Base-by-base conservation (phyloP, 2,329 filamentous ascomycete species). In the Xylaria sp. region DNA sequence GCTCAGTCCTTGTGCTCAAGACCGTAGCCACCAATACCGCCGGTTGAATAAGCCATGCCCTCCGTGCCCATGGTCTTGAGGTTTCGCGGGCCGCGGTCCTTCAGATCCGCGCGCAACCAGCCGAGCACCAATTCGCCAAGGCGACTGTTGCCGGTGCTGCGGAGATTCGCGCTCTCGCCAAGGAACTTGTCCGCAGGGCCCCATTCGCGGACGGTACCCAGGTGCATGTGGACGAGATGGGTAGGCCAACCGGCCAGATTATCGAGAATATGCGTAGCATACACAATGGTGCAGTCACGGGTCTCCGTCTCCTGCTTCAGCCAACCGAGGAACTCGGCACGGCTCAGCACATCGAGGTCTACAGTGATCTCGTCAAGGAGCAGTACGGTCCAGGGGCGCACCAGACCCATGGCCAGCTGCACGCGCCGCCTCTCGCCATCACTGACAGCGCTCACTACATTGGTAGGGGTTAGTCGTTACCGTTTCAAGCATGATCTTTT, bases 331-430 rank as follows among this genome's bases (percentile, higher is more conserved):
- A 99, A 99, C 78, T 94, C 91, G 74, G 90, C 90, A 18, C 96
- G 88, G 63, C 89, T 92, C 68, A 97, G 86, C 66, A 99, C 86
- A 80, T 99, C 96, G 69, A 99, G 84, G 79, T 99, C 96, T 9
- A 99, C 96, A 0, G 96, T 99, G 79, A 98, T 97, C 80, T 98
- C 95, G 78, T 99, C 96, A 46, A 99, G 86, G 61, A 99, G 84
- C 32, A 99, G 83, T 3, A 99, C 91, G 12, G 89, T 90, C 96
- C 96, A 99, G 0, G 96, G 96, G 3, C 95, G 86, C 52, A 99
- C 81, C 9, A 99, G 84, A 0, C 96, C 96, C 96, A 99, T 99
- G 69, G 94, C 94, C 8, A 99, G 86, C 83, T 99, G 96, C 6
- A 99, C 96, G 20, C 96, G 87, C 18, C 96, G 86, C 18, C 96